Conservation (phyloP, 2,329 filamentous ascomycete genomes). For the Alternaria ethzedia region DNA sequence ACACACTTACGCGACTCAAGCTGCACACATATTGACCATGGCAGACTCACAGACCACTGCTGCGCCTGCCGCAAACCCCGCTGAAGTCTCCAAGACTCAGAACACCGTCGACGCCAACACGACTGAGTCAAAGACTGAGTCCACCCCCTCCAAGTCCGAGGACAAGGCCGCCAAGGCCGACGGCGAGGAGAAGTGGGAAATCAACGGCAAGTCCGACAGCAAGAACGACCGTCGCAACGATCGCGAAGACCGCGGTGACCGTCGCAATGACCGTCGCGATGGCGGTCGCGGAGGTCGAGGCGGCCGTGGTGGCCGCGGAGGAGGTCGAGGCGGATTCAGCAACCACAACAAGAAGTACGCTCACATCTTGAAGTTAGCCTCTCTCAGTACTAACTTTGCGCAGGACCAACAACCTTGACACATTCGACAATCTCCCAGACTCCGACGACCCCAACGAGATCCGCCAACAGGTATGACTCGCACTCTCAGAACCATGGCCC, state of each 20-base stretch:
- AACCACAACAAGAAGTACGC: constrained; percentile 25
- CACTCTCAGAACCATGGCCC: not conserved
- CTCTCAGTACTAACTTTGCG: constrained; percentile 9
- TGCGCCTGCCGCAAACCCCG: constrained; percentile 26
- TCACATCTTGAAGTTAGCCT: not conserved
- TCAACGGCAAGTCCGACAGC: constrained; percentile 25
- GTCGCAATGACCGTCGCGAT: constrained; percentile 12
- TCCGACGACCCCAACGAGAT: constrained; percentile 81
- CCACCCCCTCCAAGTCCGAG: constrained; percentile 7
- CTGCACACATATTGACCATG: constrained; percentile 20
- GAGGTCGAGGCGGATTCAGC: constrained; percentile 25
- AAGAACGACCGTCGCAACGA: constrained; percentile 20
- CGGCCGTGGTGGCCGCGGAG: constrained; percentile 23
- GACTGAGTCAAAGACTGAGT: constrained; percentile 18
- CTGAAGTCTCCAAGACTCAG: constrained; percentile 22
- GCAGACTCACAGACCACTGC: constrained; percentile 29
- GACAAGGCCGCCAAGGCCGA: constrained; percentile 4
- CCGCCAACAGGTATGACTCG: constrained; percentile 72
- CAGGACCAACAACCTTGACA: constrained; percentile 37
- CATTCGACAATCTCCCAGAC: constrained; percentile 62
- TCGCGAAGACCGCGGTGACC: constrained; percentile 19
- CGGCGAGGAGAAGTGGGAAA: constrained; percentile 26
- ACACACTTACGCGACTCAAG: constrained; percentile 10
- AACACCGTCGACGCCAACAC: constrained; percentile 14
- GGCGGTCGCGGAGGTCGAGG: constrained; percentile 18